Base-by-base conservation (phyloP, 2,329 filamentous ascomycete genomes). In the Diaporthe sp. region DNA sequence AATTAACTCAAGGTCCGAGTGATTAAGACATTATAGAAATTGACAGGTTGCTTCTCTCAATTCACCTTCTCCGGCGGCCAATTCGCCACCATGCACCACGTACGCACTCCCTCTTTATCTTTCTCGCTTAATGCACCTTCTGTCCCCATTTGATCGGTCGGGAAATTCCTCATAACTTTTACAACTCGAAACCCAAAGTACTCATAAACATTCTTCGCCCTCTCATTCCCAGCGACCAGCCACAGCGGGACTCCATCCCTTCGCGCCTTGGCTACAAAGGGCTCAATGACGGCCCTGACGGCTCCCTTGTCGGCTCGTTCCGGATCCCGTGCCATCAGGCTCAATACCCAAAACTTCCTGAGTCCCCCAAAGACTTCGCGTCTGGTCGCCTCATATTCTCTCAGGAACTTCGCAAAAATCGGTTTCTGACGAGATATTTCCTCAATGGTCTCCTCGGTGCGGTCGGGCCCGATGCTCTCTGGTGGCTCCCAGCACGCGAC, bases 1-100 rank as follows among this genome's bases (percentile, higher is more conserved):
- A n/a, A n/a, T 2, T 5, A 15, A 8, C 10, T 52, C n/a, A 25
- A 52, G 5, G 13, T 5, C 22, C 25, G 9, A 10, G 6, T 64
- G n/a, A 38, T 38, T 15, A 25, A 25, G 35, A 8, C 35, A 25
- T 17, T 7, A 28, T 2, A 45, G 12, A 22, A 10, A 42, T 12
- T 30, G 17, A 42, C 22, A 8, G 0, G 22, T 13, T 47, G 5
- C 25, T n/a, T 38, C 4, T 5, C 22, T 71, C 30, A 38, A 33
- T 40, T 9, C 33, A 38, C 28, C 30, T 60, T 50, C 22, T 58
- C 42, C 17, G 57, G 22, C 1, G 69, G 69, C 69, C 69, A 71
- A 4, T 71, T 71, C 19, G 69, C 69, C n/a, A 52, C 69, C 69
- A 71, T 71, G 28, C 69, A 71, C 69, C 69, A 71, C 2, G 69